Evolutionary conservation across 805 yeast species (phyloP), one percentile per base, ranked within the genome.

Genomic region (Wickerhamiella spandovensis): DNA sequence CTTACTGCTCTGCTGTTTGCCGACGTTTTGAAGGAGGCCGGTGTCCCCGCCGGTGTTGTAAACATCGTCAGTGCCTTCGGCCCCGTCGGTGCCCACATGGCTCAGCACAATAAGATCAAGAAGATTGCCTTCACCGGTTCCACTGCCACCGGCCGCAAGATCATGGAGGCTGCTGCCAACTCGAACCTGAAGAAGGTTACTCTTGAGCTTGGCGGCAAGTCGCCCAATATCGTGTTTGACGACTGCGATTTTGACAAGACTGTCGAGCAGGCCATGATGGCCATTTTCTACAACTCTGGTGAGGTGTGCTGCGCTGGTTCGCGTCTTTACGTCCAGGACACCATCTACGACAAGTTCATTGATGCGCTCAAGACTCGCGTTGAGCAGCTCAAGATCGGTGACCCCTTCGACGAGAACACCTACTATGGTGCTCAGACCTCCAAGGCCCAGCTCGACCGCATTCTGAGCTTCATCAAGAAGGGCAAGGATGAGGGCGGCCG

Each of bases 261-360:
- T 47, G 82, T 84, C 44, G 73, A 78, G 55, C 77, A 79, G 72
- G 80, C 86, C 57, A 75, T 84, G 44, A 65, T 75, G 49, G 95
- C 95, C 66, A 84, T 88, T 61, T 84, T 84, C 76, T 85, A 77
- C 75, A 89, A 89, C 74, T 80, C 89, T 64, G 97, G 97, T 69
- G 95, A 89, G 72, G 92, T 88, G 51, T 89, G 97, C 70, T 82
- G 89, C 61, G 95, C 96, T 28, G 90, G 95, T 59, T 87, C 96
- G 46, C 80, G 97, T 71, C 71, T 88, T 57, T 84, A 84, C 66
- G 83, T 88, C 52, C 95, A 90, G 68, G 90, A 83, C 58, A 77
- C 78, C 38, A 73, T 86, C 56, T 84, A 89, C 70, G 95, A 88
- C 54, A 72, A 78, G 64, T 77, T 87, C 54, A 64, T 86, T 52